Evolutionary conservation across 2,329 filamentous ascomycete genomes (phyloP), one percentile per base, ranked within the genome.

Genomic region (Botrytis elliptica): DNA sequence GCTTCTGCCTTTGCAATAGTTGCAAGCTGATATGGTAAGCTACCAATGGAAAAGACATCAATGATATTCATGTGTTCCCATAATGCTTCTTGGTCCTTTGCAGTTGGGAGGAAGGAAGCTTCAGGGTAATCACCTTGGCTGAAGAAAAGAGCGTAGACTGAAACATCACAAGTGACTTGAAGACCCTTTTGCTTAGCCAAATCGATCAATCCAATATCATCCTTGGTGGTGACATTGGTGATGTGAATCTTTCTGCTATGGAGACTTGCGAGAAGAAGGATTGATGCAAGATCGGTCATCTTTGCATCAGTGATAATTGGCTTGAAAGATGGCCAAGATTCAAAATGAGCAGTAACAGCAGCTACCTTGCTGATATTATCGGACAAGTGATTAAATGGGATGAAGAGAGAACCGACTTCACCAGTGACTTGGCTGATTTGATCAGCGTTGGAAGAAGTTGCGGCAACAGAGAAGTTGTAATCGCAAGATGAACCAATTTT

Each of bases 361-460:
- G 92, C 91, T 64, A 94, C 92, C 85, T 93, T 93, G 87, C 90
- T 94, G 82, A 95, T 94, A 82, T 94, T 95, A 78, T 92, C 92
- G 74, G 91, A 92, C 40, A 94, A 85, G 82, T 82, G 88, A 83
- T 95, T 93, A 86, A 95, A 95, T 22, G 92, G 92, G 75, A 95
- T 92, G 84, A 94, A 95, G 62, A 95, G 86, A 33, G 92, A 93
- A 42, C 92, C 93, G 73, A 95, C 92, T 77, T 94, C 92, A 67
- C 88, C 86, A 29, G 90, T 89, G 73, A 94, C 87, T 77, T 91
- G 87, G 79, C 89, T 91, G 80, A 95, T 91, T 83, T 94, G 91
- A 77, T 92, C 89, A 25, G 91, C 88, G 80, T 95, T 95, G 76
- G 86, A 86, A 14, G 90, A 91, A 38, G 92, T 93, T 46, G 91